Base-by-base conservation (phyloP, 163 green algal species). In the Prototheca stagnorum region DNA sequence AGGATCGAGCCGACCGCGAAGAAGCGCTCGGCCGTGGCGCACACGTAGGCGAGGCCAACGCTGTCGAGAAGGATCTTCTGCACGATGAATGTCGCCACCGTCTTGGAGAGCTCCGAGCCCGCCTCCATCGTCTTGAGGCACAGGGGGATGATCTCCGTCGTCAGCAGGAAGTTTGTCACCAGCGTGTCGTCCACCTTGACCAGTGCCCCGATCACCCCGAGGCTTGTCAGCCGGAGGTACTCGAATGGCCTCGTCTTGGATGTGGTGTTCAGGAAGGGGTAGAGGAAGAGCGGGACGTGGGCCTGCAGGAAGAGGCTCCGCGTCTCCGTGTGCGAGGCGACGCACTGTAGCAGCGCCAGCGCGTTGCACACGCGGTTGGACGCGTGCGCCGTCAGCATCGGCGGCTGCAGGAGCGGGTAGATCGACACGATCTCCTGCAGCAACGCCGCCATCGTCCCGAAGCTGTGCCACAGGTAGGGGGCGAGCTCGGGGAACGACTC, bases 61-160 rank as follows among this genome's bases (percentile, higher is more conserved):
- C 91, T 80, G 57, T 98, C 89, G 6, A 93, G 67, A 48, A 98
- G 68, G 35, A 98, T 97, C 54, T 98, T 98, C 64, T 98, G 89
- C 27, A 98, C 87, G 45, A 98, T 98, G 61, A 98, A 98, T 19
- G 88, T 98, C 16, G 88, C 86, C 20, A 96, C 89, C 6, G 89
- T 98, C 53, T 97, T 97, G 56, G 82, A 95, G 51, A 98, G 79
- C 77, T 98, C 89, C 27, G 67, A 91, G 47, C 89, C 89, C 57
- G 93, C 93, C 73, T 98, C 89, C 89, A 98, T 98, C 40, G 89
- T 98, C 31, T 86, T 76, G 57, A 98, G 60, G 64, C 89, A 98
- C 22, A 98, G 68, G 6, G 89, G 89, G 51, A 98, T 98, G 63
- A 98, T 97, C 61, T 98, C 90, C 1, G 88, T 97, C 19, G 77